Conservation (phyloP, 176 grass and related monocot genomes). For the Echinochloa phyllopogon region DNA sequence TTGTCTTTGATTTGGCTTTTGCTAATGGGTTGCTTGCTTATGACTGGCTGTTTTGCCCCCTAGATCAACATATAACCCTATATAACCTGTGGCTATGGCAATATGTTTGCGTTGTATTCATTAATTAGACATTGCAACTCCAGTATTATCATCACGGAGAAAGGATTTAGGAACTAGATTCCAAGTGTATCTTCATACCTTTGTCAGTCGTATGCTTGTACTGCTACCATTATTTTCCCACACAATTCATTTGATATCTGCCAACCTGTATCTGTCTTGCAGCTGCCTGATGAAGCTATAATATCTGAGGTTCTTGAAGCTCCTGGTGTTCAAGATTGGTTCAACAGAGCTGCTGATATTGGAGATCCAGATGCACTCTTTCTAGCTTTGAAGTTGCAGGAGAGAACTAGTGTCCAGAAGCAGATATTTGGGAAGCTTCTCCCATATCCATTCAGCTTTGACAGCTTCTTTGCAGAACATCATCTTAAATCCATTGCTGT, state of each 20-base stretch:
- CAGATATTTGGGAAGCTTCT: conserved; percentile 87
- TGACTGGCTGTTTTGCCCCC: not conserved
- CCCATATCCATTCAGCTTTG: conserved; percentile 71
- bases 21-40: not conserved
- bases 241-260: conserved; percentile 32
- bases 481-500: conserved; percentile 78
- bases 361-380: conserved; percentile 96
- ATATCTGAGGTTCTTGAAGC: conserved; percentile 68
- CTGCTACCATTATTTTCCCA: not conserved
- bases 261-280: conserved; percentile 36
- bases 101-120: not conserved
- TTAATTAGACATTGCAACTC: conserved; percentile 3
- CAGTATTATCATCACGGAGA: not conserved
- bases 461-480: conserved; percentile 68
- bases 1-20: not conserved
- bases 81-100: not conserved
- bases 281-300: conserved; percentile 88
- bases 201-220: conserved; percentile 13
- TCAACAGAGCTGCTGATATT: conserved; percentile 69
- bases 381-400: conserved; percentile 91
- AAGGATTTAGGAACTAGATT: not conserved
- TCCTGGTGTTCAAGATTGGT: conserved; percentile 77
- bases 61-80: conserved; percentile 1
- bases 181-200: not conserved
- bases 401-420: conserved; percentile 68